Evolutionary conservation across 371 early-diverging fungal genomes (phyloP).

Genomic region (Smittium mucronatum): DNA sequence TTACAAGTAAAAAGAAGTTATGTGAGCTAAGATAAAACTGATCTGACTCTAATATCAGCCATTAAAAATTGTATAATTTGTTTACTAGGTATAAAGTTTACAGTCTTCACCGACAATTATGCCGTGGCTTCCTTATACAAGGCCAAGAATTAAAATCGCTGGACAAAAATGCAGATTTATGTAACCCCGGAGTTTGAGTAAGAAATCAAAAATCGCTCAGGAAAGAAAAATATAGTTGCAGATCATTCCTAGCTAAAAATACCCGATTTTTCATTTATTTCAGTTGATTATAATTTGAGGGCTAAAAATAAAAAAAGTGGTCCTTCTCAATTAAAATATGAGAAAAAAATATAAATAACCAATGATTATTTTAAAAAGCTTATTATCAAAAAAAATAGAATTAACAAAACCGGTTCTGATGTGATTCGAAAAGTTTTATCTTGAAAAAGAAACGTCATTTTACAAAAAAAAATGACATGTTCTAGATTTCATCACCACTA

Average conservation of each 20-base stretch:
- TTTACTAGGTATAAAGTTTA: too few relatives aligned
- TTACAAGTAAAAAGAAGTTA: too few relatives aligned
- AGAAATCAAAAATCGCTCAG: neutral
- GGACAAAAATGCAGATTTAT: neutral
- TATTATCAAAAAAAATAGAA: neutral
- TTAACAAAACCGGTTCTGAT: neutral
- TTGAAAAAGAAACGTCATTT: neutral
- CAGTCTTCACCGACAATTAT: too few relatives aligned
- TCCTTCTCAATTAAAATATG: neutral
- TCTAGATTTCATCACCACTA: too few relatives aligned
- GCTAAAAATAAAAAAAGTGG: neutral
- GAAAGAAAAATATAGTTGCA: neutral
- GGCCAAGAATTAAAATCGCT: neutral
- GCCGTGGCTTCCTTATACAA: neutral
- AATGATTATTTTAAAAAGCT: neutral
- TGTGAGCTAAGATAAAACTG: too few relatives aligned
- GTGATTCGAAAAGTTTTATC: neutral
- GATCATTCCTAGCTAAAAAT: neutral
- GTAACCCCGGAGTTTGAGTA: neutral
- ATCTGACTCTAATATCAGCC: too few relatives aligned
- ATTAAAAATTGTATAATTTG: too few relatives aligned
- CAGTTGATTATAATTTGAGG: too few relatives aligned
- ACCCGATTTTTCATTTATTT: neutral
- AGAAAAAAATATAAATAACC: neutral
- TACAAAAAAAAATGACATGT: neutral